Evolutionary conservation across 352 stramenopile genomes (phyloP), one percentile per base, ranked within the genome.

Genomic region (Aphanomyces astaci): DNA sequence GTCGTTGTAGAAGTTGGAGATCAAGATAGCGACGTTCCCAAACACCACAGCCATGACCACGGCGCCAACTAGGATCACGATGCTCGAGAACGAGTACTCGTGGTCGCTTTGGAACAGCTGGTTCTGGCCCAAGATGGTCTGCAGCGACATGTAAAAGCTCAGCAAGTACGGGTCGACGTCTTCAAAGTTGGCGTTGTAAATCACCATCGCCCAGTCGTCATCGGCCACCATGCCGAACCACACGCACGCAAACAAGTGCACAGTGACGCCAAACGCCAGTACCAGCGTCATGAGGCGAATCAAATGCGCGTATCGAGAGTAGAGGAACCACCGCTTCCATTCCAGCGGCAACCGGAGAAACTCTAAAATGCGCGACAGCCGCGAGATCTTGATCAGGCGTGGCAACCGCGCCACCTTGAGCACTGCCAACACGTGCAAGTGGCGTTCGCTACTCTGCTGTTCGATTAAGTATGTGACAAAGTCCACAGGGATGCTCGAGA

Each of bases 31-130:
- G 30, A 95, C 86, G 54, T 93, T 92, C 65, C 86, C 86, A 71
- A 95, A 95, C 56, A 93, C 84, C 1, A 95, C 79, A 63, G 86
- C 86, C 84, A 94, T 91, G 0, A 93, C 60, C 63, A 94, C 80
- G 1, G 87, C 75, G 1, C 87, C 85, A 2, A 91, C 65, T 1
- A 95, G 76, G 74, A 92, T 87, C 13, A 78, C 72, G 9, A 84
- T 31, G 55, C 90, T 80, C 52, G 76, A 87, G 46, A 94, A 92
- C 2, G 89, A 25, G 56, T 89, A 89, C 67, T 95, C 87, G 5
- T 63, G 70, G 63, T 95, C 81, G 31, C 78, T 81, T 64, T 79
- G 80, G 30, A 93, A 64, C 19, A 66, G 64, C 63, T 92, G 80
- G 63, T 92, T 93, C 55, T 93, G 83, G 0, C 84, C 86, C 78